Evolutionary conservation across 139 green algal species (phyloP).

Genomic region (Chlorella sp.): DNA sequence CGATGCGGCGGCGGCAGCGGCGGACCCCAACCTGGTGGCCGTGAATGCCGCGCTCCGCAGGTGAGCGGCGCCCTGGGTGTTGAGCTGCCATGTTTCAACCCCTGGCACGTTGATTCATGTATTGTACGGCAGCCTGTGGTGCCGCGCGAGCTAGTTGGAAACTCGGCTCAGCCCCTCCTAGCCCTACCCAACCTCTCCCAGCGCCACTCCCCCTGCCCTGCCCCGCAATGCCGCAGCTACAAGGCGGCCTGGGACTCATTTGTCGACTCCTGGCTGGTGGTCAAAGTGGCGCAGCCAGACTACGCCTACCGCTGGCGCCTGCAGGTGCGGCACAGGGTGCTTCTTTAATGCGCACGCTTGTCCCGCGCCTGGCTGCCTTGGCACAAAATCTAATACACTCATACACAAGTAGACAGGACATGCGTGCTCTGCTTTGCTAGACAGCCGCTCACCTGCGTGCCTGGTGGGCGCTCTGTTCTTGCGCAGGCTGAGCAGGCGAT

Average conservation of each 20-base stretch:
- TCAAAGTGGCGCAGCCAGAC: slow-evolving; percentile 81
- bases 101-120: no score
- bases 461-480: no score
- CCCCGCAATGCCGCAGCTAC: slow-evolving; percentile 59
- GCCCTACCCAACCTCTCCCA: no score
- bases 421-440: no score
- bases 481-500: slow-evolving; percentile 93
- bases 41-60: slow-evolving; percentile 76
- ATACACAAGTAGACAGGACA: not conserved
- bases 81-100: no score
- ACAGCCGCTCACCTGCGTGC: no score
- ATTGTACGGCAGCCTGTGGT: no score
- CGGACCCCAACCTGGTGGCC: slow-evolving; percentile 64
- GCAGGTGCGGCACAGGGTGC: slow-evolving; percentile 30
- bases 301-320: slow-evolving; percentile 81
- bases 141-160: no score
- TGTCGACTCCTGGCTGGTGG: slow-evolving; percentile 95
- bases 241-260: slow-evolving; percentile 73
- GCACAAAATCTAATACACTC: not conserved
- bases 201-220: not conserved
- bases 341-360: no score
- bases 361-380: not conserved
- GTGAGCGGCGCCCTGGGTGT: no score
- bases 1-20: slow-evolving; percentile 40
- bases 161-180: not conserved